phyloP scores from a whole-genome alignment of 495 filamentous ascomycete genomes.

The Cercophora samala region DNA sequence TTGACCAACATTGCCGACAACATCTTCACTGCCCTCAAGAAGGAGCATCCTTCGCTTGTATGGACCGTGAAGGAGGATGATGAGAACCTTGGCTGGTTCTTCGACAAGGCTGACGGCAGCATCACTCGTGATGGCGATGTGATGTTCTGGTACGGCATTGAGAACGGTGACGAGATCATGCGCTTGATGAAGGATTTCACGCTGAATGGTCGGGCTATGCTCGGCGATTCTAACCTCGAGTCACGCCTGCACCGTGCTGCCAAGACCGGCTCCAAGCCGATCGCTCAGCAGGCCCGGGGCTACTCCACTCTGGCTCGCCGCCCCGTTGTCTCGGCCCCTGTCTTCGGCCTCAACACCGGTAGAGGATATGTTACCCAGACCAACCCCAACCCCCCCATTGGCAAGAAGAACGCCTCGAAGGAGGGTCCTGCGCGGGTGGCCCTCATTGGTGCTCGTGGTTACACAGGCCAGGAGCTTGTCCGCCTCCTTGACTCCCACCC shows the following conservation, averaged over 20 bases:
- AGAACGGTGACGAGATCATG: conserved; percentile 79
- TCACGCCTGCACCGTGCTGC: conserved; percentile 76
- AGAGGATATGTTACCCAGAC: conserved; percentile 67
- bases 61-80: conserved; percentile 98
- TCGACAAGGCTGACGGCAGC: conserved; percentile 93
- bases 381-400: conserved; percentile 97
- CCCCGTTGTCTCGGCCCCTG: conserved; percentile 24
- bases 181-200: conserved; percentile 86
- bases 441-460: conserved; percentile 92
- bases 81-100: conserved; percentile 98
- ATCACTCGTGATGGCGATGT: conserved; percentile 80
- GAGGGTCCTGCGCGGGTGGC: conserved; percentile 76
- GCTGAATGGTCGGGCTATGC: conserved; percentile 78
- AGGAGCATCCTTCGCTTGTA: conserved; percentile 84
- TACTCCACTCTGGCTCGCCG: conserved; percentile 59
- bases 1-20: conserved; percentile 96
- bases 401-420: conserved; percentile 85
- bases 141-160: conserved; percentile 95
- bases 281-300: conserved; percentile 57
- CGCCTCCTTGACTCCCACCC: conserved; percentile 85
- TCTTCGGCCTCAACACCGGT: conserved; percentile 33
- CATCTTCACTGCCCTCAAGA: conserved; percentile 87
- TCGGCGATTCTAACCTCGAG: conserved; percentile 88
- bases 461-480: conserved; percentile 92
- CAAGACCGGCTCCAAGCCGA: conserved; percentile 45